Evolutionary conservation across 257 asterid species (phyloP).

Genomic region (Cordia subcordata): DNA sequence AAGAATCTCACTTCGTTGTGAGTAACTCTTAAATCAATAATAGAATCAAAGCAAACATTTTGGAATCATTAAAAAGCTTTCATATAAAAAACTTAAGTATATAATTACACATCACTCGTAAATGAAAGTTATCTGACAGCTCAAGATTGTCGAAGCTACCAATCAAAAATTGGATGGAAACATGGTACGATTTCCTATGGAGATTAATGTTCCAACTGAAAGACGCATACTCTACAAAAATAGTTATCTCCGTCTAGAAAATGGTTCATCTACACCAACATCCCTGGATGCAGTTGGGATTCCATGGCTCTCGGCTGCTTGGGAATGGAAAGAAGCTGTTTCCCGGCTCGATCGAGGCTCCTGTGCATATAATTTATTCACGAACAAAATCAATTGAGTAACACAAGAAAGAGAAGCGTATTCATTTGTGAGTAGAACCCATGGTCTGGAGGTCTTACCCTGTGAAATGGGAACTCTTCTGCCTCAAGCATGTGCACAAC

Average conservation of each 20-base stretch:
- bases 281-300: slow-evolving; percentile 30
- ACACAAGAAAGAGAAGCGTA: background rate
- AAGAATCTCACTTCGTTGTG: too few species aligned
- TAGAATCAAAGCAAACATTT: too few species aligned
- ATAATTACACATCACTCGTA: too few species aligned
- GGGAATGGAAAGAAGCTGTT: slow-evolving; percentile 38
- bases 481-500: slow-evolving; percentile 98
- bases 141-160: too few species aligned
- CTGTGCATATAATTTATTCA: slow-evolving; percentile 27
- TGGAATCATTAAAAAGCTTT: too few species aligned
- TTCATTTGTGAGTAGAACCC: background rate
- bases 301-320: slow-evolving; percentile 24
- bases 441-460: slow-evolving; percentile 35
- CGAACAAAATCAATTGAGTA: background rate
- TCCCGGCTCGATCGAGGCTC: slow-evolving; percentile 62
- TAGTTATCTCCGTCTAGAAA: slow-evolving; percentile 39
- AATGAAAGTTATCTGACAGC: too few species aligned
- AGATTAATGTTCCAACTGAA: background rate
- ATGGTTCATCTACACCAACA: slow-evolving; percentile 38
- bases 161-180: background rate
- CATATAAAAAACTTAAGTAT: too few species aligned
- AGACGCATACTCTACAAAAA: slow-evolving; percentile 24
- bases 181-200: background rate
- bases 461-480: slow-evolving; percentile 76
- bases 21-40: too few species aligned